phyloP scores from a whole-genome alignment of 768 basidiomycete genomes.

The Boletus reticuloceps region DNA sequence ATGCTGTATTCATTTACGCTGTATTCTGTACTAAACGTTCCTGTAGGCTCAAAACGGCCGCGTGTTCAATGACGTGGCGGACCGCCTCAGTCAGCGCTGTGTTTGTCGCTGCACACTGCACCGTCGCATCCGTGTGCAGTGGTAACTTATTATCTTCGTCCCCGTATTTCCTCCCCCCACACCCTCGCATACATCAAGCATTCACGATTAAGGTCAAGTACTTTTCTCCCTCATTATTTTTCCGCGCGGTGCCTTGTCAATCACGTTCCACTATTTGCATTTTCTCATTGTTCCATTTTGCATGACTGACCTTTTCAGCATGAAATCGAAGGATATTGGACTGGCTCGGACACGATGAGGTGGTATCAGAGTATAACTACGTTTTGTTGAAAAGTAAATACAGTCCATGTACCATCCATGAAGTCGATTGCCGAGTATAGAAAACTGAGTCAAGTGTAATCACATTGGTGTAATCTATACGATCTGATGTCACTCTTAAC shows the following conservation, averaged over 20 bases:
- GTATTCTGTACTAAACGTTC: background rate
- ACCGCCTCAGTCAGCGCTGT: background rate
- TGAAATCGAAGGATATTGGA: constrained; percentile 11
- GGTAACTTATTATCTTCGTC: constrained; percentile 30
- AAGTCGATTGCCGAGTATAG: constrained; percentile 2
- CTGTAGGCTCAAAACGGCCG: constrained; percentile 43
- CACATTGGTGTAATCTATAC: background rate
- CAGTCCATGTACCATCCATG: constrained; percentile 8
- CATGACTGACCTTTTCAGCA: constrained; percentile 32
- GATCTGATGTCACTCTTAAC: constrained; percentile 14
- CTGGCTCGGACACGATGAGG: background rate
- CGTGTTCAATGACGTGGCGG: constrained; percentile 35
- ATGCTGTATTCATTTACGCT: background rate
- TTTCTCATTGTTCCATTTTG: constrained; percentile 1
- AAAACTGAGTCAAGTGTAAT: constrained; percentile 1
- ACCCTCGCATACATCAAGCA: constrained; percentile 11
- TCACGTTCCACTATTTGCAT: background rate
- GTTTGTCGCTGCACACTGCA: constrained; percentile 2
- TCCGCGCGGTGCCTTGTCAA: background rate
- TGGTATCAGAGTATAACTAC: background rate
- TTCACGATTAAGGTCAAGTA: constrained; percentile 28
- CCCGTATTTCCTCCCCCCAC: constrained; percentile 7
- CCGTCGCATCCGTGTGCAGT: constrained; percentile 2
- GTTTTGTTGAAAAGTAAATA: constrained; percentile 8
- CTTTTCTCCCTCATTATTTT: constrained; percentile 11